phyloP scores from a whole-genome alignment of 345 rosid genomes.

The Atalantia buxifolia region DNA sequence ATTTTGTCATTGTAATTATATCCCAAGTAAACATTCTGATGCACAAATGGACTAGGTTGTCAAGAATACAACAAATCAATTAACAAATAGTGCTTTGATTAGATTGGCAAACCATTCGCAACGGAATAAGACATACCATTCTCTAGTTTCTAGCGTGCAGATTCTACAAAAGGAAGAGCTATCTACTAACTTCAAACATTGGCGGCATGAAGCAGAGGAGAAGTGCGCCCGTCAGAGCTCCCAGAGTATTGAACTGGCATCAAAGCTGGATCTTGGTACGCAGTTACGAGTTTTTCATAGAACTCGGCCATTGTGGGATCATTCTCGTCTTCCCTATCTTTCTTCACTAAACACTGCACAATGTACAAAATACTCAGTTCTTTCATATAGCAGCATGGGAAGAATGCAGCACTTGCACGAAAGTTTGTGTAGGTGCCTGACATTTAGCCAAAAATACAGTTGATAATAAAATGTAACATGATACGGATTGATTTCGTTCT shows the following conservation, averaged over 20 bases:
- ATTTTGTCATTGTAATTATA: no score
- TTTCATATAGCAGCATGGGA: neutral
- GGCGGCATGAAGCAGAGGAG: slow-evolving; percentile 48
- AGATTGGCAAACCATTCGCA: neutral
- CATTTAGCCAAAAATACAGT: neutral
- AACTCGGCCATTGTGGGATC: slow-evolving; percentile 59
- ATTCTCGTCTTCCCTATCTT: slow-evolving; percentile 62
- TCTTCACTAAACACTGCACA: slow-evolving; percentile 74
- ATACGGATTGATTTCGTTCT: neutral
- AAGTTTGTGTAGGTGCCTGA: neutral
- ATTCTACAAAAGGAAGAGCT: neutral
- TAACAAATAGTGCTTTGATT: neutral
- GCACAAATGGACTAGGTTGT: neutral
- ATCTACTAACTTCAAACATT: slow-evolving; percentile 21
- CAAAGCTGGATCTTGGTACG: slow-evolving; percentile 75
- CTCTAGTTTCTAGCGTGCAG: neutral
- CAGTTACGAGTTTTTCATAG: slow-evolving; percentile 48
- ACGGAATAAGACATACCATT: neutral
- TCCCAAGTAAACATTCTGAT: neutral
- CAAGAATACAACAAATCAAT: neutral
- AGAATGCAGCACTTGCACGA: neutral
- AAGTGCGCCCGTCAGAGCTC: slow-evolving; percentile 30
- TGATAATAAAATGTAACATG: neutral
- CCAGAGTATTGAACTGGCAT: slow-evolving; percentile 37
- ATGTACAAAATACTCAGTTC: slow-evolving; percentile 15